These are phyloP conservation scores for Trichoderma koningii DNA, from an alignment of 2,329 filamentous ascomycete genomes.

Conservation along the genomic window DNA sequence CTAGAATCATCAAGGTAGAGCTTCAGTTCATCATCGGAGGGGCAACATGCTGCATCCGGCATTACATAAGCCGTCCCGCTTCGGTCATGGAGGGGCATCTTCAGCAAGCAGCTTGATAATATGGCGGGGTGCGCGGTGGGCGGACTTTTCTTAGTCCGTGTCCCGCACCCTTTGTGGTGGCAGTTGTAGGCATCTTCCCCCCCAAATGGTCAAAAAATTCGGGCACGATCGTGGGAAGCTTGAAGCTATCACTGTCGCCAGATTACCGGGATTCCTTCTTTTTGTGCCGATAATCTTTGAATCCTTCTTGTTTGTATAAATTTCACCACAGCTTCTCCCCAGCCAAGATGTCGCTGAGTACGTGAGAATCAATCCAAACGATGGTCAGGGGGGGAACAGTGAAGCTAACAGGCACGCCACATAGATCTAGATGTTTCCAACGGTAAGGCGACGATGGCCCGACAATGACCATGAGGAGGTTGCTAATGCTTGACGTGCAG, in stretches of 20 bases:
- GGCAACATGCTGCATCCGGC: slow-evolving; percentile 33
- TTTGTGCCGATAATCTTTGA: slow-evolving; percentile 22
- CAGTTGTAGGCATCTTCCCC: slow-evolving; percentile 36
- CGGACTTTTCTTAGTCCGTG: slow-evolving; percentile 42
- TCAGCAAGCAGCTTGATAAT: slow-evolving; percentile 16
- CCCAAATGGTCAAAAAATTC: slow-evolving; percentile 40
- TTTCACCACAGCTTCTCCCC: slow-evolving; percentile 34
- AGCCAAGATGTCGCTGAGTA: slow-evolving; percentile 46
- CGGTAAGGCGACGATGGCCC: slow-evolving; percentile 55
- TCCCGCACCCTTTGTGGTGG: slow-evolving; percentile 35
- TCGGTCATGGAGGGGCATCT: slow-evolving; percentile 30
- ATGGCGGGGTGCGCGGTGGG: slow-evolving; percentile 29
- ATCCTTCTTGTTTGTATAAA: slow-evolving; percentile 30
- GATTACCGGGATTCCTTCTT: slow-evolving; percentile 32
- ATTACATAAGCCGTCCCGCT: not conserved
- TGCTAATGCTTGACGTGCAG: slow-evolving; percentile 43
- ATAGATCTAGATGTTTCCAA: slow-evolving; percentile 81
- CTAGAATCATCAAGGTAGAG: not conserved
- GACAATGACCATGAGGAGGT: slow-evolving; percentile 18
- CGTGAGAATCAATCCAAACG: slow-evolving; percentile 35
- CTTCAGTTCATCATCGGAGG: slow-evolving; percentile 16
- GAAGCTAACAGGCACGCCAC: slow-evolving; percentile 40
- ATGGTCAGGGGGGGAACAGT: slow-evolving; percentile 31
- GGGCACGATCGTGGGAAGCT: slow-evolving; percentile 36
- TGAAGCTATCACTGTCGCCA: slow-evolving; percentile 38